Evolutionary conservation across 352 stramenopile genomes (phyloP), one percentile per base, ranked within the genome.

Genomic region (Pilasporangium apinafurcum): DNA sequence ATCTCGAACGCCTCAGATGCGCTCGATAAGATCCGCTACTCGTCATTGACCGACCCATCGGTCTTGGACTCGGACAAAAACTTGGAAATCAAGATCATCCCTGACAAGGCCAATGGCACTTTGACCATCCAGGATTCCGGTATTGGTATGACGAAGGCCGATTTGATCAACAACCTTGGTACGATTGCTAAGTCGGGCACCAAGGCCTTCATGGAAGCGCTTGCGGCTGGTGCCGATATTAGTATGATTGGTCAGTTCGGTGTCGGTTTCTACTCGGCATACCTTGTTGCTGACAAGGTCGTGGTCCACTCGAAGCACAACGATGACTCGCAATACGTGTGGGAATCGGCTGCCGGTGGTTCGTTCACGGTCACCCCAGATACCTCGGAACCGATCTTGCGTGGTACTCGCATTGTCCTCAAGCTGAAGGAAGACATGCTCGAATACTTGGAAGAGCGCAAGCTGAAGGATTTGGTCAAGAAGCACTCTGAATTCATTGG

Each of bases 401-500:
- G 78, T 44, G 96, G 96, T 59, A 98, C 96, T 37, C 84, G 92
- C 62, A 98, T 99, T 56, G 88, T 98, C 42, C 69, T 99, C 20
- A 93, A 96, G 68, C 62, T 99, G 24, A 99, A 99, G 95, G 96
- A 99, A 65, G 96, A 99, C 74, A 98, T 98, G 95, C 83, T 92
- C 6, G 96, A 99, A 68, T 99, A 98, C 83, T 67, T 99, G 1
- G 96, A 99, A 69, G 96, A 99, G 73, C 88, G 89, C 64, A 95
- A 96, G 61, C 73, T 99, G 44, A 99, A 98, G 74, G 96, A 99
- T 68, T 72, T 99, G 27, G 95, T 99, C 37, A 99, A 99, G 91
- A 99, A 99, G 80, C 96, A 99, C 80, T 98, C 92, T 7, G 96
- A 99, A 76, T 99, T 99, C 80, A 99, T 99, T 83, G 92, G 95